These are phyloP conservation scores for Globisporangium spinosum DNA, from an alignment of 352 stramenopile genomes.

Conservation along the genomic window DNA sequence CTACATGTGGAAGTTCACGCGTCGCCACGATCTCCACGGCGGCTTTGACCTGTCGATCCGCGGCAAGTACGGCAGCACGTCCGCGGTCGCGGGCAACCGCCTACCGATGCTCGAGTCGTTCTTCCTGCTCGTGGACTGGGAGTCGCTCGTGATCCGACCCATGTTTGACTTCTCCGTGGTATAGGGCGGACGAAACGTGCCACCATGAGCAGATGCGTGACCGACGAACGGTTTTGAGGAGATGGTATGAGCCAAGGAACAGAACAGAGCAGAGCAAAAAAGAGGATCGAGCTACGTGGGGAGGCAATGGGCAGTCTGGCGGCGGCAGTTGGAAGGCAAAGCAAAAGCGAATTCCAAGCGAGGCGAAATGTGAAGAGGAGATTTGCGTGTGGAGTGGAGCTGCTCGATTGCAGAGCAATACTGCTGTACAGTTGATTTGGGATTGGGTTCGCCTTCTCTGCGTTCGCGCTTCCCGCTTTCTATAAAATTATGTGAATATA, in stretches of 20 bases:
- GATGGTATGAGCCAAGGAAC: neutral
- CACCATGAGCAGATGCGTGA: neutral
- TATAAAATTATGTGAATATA: slow-evolving; percentile 23
- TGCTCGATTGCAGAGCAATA: slow-evolving; percentile 4
- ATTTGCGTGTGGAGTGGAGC: neutral
- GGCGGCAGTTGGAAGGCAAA: neutral
- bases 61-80: slow-evolving; percentile 81
- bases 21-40: slow-evolving; percentile 41
- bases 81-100: slow-evolving; percentile 74
- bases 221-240: neutral
- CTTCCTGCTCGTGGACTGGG: slow-evolving; percentile 84
- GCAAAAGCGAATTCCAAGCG: neutral
- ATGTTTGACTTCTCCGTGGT: slow-evolving; percentile 65
- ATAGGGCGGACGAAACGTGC: slow-evolving; percentile 12
- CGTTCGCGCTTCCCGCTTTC: neutral
- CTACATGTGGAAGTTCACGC: slow-evolving; percentile 81
- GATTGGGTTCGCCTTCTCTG: neutral
- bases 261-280: neutral
- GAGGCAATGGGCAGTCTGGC: neutral
- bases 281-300: neutral
- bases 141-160: slow-evolving; percentile 74
- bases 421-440: neutral
- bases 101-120: slow-evolving; percentile 83
- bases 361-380: neutral
- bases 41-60: slow-evolving; percentile 76